phyloP scores from a whole-genome alignment of 139 green algal species.

The Volvox africanus region DNA sequence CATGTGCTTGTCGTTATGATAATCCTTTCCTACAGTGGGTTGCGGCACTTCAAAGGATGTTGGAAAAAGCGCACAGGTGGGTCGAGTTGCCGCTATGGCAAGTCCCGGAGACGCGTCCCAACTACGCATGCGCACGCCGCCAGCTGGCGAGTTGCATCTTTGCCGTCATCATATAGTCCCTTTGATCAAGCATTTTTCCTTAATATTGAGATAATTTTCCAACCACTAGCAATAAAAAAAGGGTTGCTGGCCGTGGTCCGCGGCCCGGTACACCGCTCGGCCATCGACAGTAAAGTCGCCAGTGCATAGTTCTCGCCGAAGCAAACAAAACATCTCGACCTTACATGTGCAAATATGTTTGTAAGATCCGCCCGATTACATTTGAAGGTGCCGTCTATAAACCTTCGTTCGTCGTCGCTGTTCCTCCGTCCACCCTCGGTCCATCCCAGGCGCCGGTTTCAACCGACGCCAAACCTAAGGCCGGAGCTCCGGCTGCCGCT shows the following conservation, averaged over 20 bases:
- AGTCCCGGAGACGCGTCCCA: not conserved
- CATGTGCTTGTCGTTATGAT: no score
- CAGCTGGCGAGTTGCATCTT: not conserved
- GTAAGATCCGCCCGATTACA: no score
- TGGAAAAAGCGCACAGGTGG: not conserved
- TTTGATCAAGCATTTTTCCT: not conserved
- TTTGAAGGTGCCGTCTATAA: no score
- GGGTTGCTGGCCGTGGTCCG: no score
- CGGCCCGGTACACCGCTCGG: no score
- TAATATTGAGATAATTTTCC: no score
- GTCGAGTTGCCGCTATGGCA: not conserved
- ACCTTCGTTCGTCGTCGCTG: not conserved
- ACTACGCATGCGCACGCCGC: not conserved
- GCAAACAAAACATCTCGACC: no score
- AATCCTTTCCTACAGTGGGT: slow-evolving; percentile 7
- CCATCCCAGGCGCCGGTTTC: not conserved
- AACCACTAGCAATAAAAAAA: no score
- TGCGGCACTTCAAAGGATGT: slow-evolving; percentile 6
- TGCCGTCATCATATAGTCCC: not conserved
- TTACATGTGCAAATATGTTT: no score
- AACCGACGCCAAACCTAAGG: not conserved
- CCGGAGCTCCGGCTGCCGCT: not conserved
- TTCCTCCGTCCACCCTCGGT: not conserved
- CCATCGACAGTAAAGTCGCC: no score
- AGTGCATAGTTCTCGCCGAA: no score